Conservation (phyloP, 768 basidiomycete species). For the Jaapia argillacea region DNA sequence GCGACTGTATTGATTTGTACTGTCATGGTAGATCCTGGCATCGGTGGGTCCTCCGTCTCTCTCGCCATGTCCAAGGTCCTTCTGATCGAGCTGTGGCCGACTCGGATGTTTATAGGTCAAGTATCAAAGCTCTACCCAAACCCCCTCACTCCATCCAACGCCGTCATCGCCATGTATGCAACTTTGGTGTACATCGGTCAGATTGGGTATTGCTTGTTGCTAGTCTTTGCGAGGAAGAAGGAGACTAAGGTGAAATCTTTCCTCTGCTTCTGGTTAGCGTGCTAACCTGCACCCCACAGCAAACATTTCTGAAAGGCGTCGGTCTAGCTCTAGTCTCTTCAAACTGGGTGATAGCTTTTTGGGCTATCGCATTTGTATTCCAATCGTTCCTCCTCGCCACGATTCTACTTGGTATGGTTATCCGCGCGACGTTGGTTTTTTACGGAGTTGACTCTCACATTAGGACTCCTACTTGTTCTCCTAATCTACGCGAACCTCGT, state of each 20-base stretch:
- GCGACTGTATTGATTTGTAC: slow-evolving; percentile 63
- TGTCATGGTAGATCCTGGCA: slow-evolving; percentile 52
- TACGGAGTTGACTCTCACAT: too few relatives aligned
- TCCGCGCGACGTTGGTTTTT: too few relatives aligned
- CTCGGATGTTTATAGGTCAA: slow-evolving; percentile 25
- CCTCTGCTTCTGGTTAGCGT: not conserved
- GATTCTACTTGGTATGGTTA: slow-evolving; percentile 58
- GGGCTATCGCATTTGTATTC: slow-evolving; percentile 76
- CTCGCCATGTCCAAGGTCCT: not conserved
- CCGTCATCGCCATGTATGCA: slow-evolving; percentile 51
- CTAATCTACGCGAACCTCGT: slow-evolving; percentile 75
- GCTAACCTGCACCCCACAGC: slow-evolving; percentile 24
- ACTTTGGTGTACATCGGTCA: slow-evolving; percentile 51
- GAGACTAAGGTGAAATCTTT: slow-evolving; percentile 63
- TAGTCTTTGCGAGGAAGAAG: slow-evolving; percentile 58
- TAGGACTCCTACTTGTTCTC: slow-evolving; percentile 57
- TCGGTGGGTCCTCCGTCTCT: slow-evolving; percentile 26
- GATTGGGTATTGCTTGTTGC: slow-evolving; percentile 75
- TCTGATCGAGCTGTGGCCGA: not conserved
- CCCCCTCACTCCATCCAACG: slow-evolving; percentile 57
- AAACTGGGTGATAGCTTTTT: slow-evolving; percentile 73
- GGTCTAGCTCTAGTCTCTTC: slow-evolving; percentile 66
- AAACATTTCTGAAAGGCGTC: slow-evolving; percentile 67
- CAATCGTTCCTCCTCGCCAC: slow-evolving; percentile 72
- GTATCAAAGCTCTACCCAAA: slow-evolving; percentile 50